phyloP scores from a whole-genome alignment of 2,329 filamentous ascomycete genomes.

The Diaporthe eres region DNA sequence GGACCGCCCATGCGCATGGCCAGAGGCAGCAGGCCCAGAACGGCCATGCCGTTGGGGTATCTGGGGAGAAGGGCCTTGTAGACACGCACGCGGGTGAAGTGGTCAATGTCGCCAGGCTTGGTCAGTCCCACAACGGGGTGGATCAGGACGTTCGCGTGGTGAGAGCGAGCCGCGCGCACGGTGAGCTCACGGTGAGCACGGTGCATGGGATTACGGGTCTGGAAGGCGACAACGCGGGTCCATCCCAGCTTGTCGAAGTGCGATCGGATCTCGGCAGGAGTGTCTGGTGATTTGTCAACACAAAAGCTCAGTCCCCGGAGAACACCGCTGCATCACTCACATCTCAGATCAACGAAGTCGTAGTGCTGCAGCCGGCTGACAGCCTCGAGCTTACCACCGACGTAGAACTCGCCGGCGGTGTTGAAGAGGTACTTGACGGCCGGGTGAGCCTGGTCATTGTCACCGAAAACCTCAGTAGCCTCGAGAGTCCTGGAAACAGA shows the following conservation, averaged over 20 bases:
- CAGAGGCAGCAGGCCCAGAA: constrained; percentile 92
- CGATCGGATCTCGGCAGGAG: constrained; percentile 91
- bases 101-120: constrained; percentile 99
- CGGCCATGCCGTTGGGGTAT: constrained; percentile 99
- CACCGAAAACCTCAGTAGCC: constrained; percentile 94
- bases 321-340: constrained; percentile 63
- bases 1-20: constrained; percentile 99
- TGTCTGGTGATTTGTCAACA: constrained; percentile 67
- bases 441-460: constrained; percentile 85
- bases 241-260: constrained; percentile 99
- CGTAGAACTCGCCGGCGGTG: constrained; percentile 87
- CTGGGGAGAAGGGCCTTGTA: constrained; percentile 97
- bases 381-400: constrained; percentile 96
- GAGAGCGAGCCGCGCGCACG: constrained; percentile 93
- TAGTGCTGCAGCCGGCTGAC: constrained; percentile 98
- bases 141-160: constrained; percentile 98
- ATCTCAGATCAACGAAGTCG: constrained; percentile 97
- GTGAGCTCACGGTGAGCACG: constrained; percentile 98
- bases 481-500: constrained; percentile 78
- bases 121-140: constrained; percentile 98
- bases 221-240: constrained; percentile 98
- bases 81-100: constrained; percentile 98
- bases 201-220: constrained; percentile 99
- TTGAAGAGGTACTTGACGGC: constrained; percentile 91
- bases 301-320: no score